These are phyloP conservation scores for Diplodia mutila DNA, from an alignment of 2,329 filamentous ascomycete species.

Conservation along the genomic window DNA sequence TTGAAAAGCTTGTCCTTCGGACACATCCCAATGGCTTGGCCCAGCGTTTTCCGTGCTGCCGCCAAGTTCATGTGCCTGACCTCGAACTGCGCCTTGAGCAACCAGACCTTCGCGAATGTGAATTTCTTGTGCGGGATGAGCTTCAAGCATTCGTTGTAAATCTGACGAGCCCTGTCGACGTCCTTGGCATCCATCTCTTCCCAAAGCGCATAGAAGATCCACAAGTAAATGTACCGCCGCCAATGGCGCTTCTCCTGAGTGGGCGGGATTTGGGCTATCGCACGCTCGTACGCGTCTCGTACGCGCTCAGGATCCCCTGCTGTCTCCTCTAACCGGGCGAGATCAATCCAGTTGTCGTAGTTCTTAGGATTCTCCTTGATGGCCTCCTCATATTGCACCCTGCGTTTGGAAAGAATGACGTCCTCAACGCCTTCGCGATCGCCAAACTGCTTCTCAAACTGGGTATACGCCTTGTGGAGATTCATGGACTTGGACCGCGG, in stretches of 20 bases:
- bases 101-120: constrained; percentile 96
- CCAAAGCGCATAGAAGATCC: constrained; percentile 96
- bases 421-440: constrained; percentile 93
- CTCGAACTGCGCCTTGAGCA: constrained; percentile 91
- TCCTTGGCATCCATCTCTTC: constrained; percentile 89
- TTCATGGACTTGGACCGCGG: constrained; percentile 82
- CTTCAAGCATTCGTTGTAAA: constrained; percentile 86
- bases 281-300: constrained; percentile 91
- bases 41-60: constrained; percentile 83
- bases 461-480: constrained; percentile 92
- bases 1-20: constrained; percentile 95
- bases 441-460: constrained; percentile 97
- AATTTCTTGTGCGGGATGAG: constrained; percentile 95
- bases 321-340: constrained; percentile 84
- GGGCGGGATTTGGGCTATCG: constrained; percentile 92
- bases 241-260: constrained; percentile 97
- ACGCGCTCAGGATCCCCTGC: constrained; percentile 81
- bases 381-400: constrained; percentile 92
- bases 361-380: constrained; percentile 94
- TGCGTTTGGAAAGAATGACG: constrained; percentile 89
- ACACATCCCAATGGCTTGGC: constrained; percentile 88
- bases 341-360: constrained; percentile 98
- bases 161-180: constrained; percentile 76
- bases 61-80: constrained; percentile 82
- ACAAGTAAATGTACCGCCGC: constrained; percentile 96